These are phyloP conservation scores for Aeschynomene evenia DNA, from an alignment of 306 rosid species.

Conservation along the genomic window DNA sequence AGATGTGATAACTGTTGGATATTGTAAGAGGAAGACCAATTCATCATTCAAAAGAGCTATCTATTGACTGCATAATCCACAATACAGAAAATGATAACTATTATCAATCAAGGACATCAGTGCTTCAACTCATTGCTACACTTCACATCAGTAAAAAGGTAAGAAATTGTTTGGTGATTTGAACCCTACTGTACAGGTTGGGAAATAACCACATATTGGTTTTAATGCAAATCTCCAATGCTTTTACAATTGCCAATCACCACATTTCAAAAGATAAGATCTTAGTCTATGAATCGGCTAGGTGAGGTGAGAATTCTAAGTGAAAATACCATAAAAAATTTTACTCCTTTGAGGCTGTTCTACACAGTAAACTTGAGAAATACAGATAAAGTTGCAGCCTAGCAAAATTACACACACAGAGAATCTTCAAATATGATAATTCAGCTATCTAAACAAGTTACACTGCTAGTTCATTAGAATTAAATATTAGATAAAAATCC, in stretches of 20 bases:
- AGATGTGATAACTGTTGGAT: not conserved
- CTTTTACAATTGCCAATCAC: not conserved
- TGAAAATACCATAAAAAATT: not conserved
- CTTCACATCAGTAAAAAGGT: not conserved
- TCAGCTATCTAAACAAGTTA: not conserved
- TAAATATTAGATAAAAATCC: too few species aligned
- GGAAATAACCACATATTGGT: not conserved
- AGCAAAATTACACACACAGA: not conserved
- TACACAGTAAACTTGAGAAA: not conserved
- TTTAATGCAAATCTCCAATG: slow-evolving; percentile 1
- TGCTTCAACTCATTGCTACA: slow-evolving; percentile 3
- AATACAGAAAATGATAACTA: not conserved
- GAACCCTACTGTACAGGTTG: not conserved
- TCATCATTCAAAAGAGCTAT: not conserved
- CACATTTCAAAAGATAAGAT: not conserved
- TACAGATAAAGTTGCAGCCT: not conserved
- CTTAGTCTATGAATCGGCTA: not conserved
- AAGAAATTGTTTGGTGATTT: not conserved
- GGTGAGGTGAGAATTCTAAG: not conserved
- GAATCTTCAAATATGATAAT: not conserved
- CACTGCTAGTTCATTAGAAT: too few species aligned
- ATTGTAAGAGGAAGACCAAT: not conserved
- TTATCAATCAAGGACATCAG: not conserved
- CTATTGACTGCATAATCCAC: not conserved
- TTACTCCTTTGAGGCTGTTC: not conserved